A percentile compares a stretch with the other conserved stretches of the same genome.
phyloP scores from a whole-genome alignment of 805 yeast species.

The Dipodascus albidus region DNA sequence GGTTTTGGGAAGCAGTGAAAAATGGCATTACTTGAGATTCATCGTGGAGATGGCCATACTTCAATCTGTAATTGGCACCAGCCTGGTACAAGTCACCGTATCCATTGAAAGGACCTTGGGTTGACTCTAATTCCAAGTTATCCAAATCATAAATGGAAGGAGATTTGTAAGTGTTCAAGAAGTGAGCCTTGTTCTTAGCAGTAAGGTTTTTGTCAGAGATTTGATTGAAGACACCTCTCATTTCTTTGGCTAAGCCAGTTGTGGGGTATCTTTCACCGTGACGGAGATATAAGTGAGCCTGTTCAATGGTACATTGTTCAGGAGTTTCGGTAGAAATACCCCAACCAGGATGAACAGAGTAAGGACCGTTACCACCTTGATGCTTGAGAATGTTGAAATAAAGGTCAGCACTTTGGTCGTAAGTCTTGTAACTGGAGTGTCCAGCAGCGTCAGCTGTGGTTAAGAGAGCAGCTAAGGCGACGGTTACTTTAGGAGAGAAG shows the following conservation, averaged over 20 bases:
- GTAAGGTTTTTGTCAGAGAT: constrained; percentile 14
- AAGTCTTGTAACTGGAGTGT: neutral
- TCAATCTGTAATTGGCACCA: constrained; percentile 38
- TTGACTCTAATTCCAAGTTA: constrained; percentile 41
- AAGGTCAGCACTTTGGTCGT: constrained; percentile 21
- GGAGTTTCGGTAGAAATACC: constrained; percentile 47
- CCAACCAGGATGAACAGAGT: constrained; percentile 35
- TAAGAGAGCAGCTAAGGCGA: neutral
- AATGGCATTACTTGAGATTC: constrained; percentile 32
- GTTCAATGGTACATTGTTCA: constrained; percentile 37
- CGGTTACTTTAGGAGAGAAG: neutral
- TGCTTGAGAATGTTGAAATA: constrained; percentile 37
- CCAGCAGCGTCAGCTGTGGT: neutral
- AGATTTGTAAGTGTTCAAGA: constrained; percentile 37
- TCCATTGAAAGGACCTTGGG: constrained; percentile 42
- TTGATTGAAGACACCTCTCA: constrained; percentile 6
- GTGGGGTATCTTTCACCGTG: constrained; percentile 50
- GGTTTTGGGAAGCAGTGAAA: constrained; percentile 42
- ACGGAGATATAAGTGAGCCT: constrained; percentile 40
- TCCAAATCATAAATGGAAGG: constrained; percentile 28
- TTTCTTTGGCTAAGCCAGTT: constrained; percentile 5
- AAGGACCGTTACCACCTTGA: constrained; percentile 46
- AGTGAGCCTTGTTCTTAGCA: constrained; percentile 32
- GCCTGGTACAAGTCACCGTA: constrained; percentile 35
- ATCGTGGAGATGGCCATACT: constrained; percentile 38